Evolutionary conservation across 805 yeast species (phyloP).

Genomic region (Sungouiozyma ichnusensis): DNA sequence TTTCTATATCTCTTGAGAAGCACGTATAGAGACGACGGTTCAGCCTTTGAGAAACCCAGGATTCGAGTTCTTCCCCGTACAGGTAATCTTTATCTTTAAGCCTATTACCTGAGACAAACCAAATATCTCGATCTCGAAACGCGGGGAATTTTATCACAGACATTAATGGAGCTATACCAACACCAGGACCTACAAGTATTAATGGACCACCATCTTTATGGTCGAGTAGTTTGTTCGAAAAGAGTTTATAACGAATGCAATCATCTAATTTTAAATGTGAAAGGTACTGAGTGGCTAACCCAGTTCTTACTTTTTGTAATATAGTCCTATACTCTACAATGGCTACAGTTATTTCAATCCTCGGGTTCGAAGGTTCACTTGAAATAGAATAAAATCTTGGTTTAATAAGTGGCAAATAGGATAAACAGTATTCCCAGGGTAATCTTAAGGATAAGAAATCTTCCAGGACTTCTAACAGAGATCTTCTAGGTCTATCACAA

Average conservation of each 20-base stretch:
- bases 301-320: constrained; percentile 62
- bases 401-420: constrained; percentile 64
- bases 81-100: constrained; percentile 54
- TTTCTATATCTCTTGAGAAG: constrained; percentile 38
- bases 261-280: constrained; percentile 40
- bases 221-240: constrained; percentile 34
- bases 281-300: constrained; percentile 75
- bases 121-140: constrained; percentile 20
- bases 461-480: constrained; percentile 68
- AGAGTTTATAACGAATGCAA: constrained; percentile 41
- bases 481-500: constrained; percentile 87
- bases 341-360: constrained; percentile 65
- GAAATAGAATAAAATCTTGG: constrained; percentile 86
- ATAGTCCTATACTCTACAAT: constrained; percentile 81
- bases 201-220: constrained; percentile 38
- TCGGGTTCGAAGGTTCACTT: constrained; percentile 35
- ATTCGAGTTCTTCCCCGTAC: constrained; percentile 46
- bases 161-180: constrained; percentile 92
- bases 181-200: constrained; percentile 82
- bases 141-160: constrained; percentile 42
- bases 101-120: constrained; percentile 71
- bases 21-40: constrained; percentile 36
- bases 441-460: constrained; percentile 72
- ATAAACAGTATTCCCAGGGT: constrained; percentile 68
- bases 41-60: no score